Conservation (phyloP, 2,329 filamentous ascomycete genomes). For the Parasarocladium wereldwijsianum region DNA sequence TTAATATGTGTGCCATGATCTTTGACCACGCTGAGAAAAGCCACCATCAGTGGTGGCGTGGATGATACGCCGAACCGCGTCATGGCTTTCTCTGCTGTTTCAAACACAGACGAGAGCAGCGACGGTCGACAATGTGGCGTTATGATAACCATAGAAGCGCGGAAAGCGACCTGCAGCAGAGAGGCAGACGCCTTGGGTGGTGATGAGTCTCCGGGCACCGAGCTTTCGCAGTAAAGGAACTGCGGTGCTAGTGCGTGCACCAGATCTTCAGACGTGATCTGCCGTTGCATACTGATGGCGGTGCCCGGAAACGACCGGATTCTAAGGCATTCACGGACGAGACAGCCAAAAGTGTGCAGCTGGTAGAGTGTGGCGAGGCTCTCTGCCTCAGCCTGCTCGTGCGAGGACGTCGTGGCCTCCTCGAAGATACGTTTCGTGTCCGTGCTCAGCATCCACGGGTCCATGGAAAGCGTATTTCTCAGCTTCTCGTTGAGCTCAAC, state of each 20-base stretch:
- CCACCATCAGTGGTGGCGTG: slow-evolving; percentile 19
- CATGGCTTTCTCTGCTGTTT: slow-evolving; percentile 19
- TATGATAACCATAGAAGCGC: slow-evolving; percentile 20
- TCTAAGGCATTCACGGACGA: slow-evolving; percentile 14
- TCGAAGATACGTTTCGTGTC: slow-evolving; percentile 5
- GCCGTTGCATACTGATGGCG: slow-evolving; percentile 6
- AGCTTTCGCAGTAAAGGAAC: slow-evolving; percentile 23
- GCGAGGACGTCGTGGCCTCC: not conserved
- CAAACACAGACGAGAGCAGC: slow-evolving; percentile 20
- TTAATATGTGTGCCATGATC: slow-evolving; percentile 14
- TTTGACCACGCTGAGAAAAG: slow-evolving; percentile 20
- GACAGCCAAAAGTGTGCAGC: slow-evolving; percentile 22
- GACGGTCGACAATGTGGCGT: slow-evolving; percentile 18
- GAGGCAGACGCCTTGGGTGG: slow-evolving; percentile 20
- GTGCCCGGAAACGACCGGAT: slow-evolving; percentile 7
- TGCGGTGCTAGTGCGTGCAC: slow-evolving; percentile 17
- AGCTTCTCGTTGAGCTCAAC: slow-evolving; percentile 21
- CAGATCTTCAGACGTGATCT: slow-evolving; percentile 14
- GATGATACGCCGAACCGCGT: slow-evolving; percentile 17
- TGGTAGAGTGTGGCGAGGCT: slow-evolving; percentile 27
- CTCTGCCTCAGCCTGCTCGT: slow-evolving; percentile 10
- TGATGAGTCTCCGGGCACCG: slow-evolving; percentile 19
- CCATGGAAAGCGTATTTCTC: slow-evolving; percentile 10
- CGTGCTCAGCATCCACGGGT: slow-evolving; percentile 5
- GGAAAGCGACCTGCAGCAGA: slow-evolving; percentile 21